These are phyloP conservation scores for Penicillium silybi DNA, from an alignment of 495 filamentous ascomycete genomes.

Conservation along the genomic window DNA sequence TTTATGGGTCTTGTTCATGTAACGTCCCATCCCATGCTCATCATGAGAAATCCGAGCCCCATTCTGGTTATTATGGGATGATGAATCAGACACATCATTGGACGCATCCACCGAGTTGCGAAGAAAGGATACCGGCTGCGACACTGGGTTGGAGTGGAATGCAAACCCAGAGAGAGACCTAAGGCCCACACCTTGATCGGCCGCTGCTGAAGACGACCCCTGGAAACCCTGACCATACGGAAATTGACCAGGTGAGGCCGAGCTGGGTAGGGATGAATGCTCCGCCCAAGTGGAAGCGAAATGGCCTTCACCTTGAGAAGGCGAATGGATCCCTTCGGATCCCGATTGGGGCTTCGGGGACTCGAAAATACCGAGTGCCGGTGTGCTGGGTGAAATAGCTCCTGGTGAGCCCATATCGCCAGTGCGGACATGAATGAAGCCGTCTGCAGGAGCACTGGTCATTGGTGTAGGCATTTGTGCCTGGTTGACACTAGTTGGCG, in stretches of 20 bases:
- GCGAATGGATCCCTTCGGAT: conserved; percentile 19
- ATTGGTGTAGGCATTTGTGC: conserved; percentile 9
- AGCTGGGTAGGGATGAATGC: conserved; percentile 16
- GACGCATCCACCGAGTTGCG: conserved; percentile 25
- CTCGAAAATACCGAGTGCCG: conserved; percentile 19
- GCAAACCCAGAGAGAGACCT: conserved; percentile 28
- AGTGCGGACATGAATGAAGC: conserved; percentile 10
- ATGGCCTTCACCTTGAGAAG: conserved; percentile 16
- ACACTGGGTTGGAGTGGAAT: conserved; percentile 28
- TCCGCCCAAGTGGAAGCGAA: conserved; percentile 24
- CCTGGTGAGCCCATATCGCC: conserved; percentile 11
- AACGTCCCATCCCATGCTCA: conserved; percentile 6
- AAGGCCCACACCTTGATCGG: conserved; percentile 29
- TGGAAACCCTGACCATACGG: conserved; percentile 21
- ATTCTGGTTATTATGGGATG: conserved; percentile 1
- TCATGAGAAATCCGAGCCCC: conserved; percentile 5
- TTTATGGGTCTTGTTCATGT: background rate
- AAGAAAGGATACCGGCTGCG: conserved; percentile 37
- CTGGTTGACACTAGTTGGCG: conserved; percentile 7
- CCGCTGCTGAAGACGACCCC: conserved; percentile 20
- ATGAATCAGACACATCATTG: conserved; percentile 3
- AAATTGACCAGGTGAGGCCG: conserved; percentile 15
- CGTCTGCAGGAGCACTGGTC: conserved; percentile 14
- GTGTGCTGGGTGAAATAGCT: conserved; percentile 17
- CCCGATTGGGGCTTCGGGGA: conserved; percentile 24